These are phyloP conservation scores for Grifola frondosa DNA, from an alignment of 1,284 basidiomycete species.

Conservation along the genomic window DNA sequence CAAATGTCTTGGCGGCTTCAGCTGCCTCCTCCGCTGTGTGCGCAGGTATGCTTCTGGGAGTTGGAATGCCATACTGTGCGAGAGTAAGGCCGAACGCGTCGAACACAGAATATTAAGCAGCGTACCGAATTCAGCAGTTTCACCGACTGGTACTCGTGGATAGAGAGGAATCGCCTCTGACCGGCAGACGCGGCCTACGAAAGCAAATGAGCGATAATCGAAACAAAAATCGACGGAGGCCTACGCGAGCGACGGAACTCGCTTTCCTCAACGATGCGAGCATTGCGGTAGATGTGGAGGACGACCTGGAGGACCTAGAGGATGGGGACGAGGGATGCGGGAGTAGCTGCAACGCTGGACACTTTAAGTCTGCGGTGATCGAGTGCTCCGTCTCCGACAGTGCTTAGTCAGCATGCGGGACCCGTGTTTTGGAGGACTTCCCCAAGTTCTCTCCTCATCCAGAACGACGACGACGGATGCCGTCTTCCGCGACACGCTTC, in stretches of 20 bases:
- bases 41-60: slow-evolving; percentile 90
- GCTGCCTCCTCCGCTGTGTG: slow-evolving; percentile 90
- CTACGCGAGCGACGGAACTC: slow-evolving; percentile 58
- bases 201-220: background rate
- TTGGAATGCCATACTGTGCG: slow-evolving; percentile 88
- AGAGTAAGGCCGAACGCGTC: background rate
- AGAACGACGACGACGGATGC: slow-evolving; percentile 78
- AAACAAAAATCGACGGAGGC: slow-evolving; percentile 24
- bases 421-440: slow-evolving; percentile 3
- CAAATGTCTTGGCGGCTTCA: slow-evolving; percentile 86
- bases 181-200: slow-evolving; percentile 63
- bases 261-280: slow-evolving; percentile 62
- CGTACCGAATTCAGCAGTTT: slow-evolving; percentile 88
- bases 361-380: slow-evolving; percentile 7
- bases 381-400: slow-evolving; percentile 5
- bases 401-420: slow-evolving; percentile 25
- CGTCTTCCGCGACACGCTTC: slow-evolving; percentile 46
- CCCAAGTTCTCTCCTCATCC: slow-evolving; percentile 32
- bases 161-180: slow-evolving; percentile 93
- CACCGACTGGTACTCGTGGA: slow-evolving; percentile 99
- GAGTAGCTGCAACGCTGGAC: slow-evolving; percentile 16
- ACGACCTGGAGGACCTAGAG: too few species aligned
- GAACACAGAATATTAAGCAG: slow-evolving; percentile 11
- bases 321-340: slow-evolving; percentile 6
- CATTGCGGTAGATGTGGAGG: slow-evolving; percentile 50